Evolutionary conservation across 176 grass and related monocot species (phyloP).

Genomic region (Zea mays): DNA sequence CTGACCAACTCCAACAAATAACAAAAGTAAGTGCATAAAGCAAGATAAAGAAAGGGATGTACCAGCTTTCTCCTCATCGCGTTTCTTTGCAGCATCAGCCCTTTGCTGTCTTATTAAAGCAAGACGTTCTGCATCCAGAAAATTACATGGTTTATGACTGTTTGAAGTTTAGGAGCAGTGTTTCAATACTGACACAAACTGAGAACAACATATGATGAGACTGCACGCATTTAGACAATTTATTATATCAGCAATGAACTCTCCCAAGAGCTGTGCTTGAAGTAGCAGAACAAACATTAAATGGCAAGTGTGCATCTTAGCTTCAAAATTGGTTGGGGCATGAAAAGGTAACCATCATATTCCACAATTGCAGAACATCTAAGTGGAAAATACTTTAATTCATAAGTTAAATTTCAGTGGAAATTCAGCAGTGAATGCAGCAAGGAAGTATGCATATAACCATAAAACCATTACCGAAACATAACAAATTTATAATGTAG

Average conservation of each 20-base stretch:
- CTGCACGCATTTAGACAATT: neutral
- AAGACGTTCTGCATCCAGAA: conserved; percentile 79
- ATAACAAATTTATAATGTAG: neutral
- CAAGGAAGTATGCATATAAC: neutral
- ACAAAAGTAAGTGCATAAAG: conserved; percentile 2
- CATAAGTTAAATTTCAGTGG: neutral
- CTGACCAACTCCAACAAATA: neutral
- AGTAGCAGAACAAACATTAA: neutral
- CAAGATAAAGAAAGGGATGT: conserved; percentile 19
- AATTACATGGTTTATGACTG: conserved; percentile 4
- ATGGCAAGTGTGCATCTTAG: neutral
- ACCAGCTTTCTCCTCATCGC: conserved; percentile 97
- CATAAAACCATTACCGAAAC: neutral
- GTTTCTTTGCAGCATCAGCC: conserved; percentile 93
- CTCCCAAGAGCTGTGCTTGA: neutral
- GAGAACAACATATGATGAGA: neutral
- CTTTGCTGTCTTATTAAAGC: conserved; percentile 94
- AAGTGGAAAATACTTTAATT: neutral
- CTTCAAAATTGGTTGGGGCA: neutral
- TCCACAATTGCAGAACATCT: neutral
- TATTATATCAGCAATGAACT: neutral
- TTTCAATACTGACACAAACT: conserved; percentile 17
- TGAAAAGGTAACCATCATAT: neutral
- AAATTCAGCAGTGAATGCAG: conserved; percentile 8
- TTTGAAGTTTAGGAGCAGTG: conserved; percentile 16